Evolutionary conservation across 2,329 filamentous ascomycete genomes (phyloP), one percentile per base, ranked within the genome.

Genomic region (Diaporthe citri): DNA sequence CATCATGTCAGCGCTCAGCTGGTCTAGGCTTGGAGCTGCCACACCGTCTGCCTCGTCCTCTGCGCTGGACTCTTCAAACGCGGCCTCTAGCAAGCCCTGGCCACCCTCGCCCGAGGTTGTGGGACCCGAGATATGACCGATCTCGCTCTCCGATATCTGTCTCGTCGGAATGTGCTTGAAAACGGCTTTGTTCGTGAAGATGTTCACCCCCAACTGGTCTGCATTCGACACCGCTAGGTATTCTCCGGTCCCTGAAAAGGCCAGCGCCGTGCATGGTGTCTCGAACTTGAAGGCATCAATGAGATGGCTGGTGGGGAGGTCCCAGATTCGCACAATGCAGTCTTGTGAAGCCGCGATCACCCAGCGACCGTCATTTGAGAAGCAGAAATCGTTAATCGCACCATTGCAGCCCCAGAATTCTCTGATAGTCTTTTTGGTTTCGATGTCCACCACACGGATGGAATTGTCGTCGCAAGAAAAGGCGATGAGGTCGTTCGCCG

Each of bases 361-460:
- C 97, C 97, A 99, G 74, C 95, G 91, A 12, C 96, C 96, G 82
- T 98, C 96, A 78, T 92, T 94, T 4, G 96, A 98, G 85, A 99
- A 98, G 80, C 91, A 93, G 75, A 96, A 92, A 83, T 97, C 94
- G 80, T 93, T 95, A 78, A 97, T 93, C 73, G 89, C 86, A 20
- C 90, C 92, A 46, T 90, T 87, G 74, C 93, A 95, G 1, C 94
- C 95, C 93, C 95, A 97, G 74, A 99, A 92, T 83, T 98, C 96
- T 88, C 97, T 92, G 78, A 99, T 95, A 0, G 96, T 93, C 82
- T 94, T 95, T 82, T 93, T 94, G 0, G 96, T 98, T 80, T 96
- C 94, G 75, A 97, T 92, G 80, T 99, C 97, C 17, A 99, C 91
- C 1, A 99, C 90, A 48, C 96, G 92, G 71, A 99, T 93, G 9